phyloP scores from a whole-genome alignment of 1,139 yeast genomes.

The Candida neerlandica region DNA sequence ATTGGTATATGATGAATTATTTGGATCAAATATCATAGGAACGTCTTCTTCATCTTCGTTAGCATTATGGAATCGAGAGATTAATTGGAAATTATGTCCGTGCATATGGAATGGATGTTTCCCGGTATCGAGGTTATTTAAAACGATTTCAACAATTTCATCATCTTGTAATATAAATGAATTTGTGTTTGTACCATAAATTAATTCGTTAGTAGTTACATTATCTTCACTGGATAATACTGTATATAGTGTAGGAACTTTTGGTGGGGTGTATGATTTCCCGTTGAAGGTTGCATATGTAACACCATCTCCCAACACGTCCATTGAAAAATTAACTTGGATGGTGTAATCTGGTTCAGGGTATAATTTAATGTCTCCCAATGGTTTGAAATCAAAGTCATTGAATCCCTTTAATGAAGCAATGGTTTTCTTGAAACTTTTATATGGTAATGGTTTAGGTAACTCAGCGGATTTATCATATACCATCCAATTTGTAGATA shows the following conservation, averaged over 20 bases:
- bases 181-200: constrained; percentile 77
- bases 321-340: constrained; percentile 71
- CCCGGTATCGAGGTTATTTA: constrained; percentile 75
- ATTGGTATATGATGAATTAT: constrained; percentile 29
- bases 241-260: constrained; percentile 78
- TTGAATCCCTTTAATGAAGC: constrained; percentile 56
- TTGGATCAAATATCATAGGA: constrained; percentile 44
- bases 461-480: constrained; percentile 51
- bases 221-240: constrained; percentile 55
- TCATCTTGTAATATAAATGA: constrained; percentile 69
- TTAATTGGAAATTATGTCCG: constrained; percentile 73
- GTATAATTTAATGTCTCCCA: constrained; percentile 48
- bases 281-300: constrained; percentile 92
- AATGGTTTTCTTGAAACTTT: constrained; percentile 35
- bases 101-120: constrained; percentile 89
- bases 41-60: constrained; percentile 41
- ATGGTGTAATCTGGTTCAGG: constrained; percentile 71
- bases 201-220: constrained; percentile 44
- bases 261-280: constrained; percentile 73
- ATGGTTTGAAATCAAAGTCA: constrained; percentile 67
- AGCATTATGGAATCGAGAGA: constrained; percentile 41
- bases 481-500: constrained; percentile 71
- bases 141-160: constrained; percentile 65
- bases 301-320: constrained; percentile 76
- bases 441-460: constrained; percentile 35